Evolutionary conservation across 805 yeast species (phyloP).

Genomic region (Scheffersomyces lignosus): DNA sequence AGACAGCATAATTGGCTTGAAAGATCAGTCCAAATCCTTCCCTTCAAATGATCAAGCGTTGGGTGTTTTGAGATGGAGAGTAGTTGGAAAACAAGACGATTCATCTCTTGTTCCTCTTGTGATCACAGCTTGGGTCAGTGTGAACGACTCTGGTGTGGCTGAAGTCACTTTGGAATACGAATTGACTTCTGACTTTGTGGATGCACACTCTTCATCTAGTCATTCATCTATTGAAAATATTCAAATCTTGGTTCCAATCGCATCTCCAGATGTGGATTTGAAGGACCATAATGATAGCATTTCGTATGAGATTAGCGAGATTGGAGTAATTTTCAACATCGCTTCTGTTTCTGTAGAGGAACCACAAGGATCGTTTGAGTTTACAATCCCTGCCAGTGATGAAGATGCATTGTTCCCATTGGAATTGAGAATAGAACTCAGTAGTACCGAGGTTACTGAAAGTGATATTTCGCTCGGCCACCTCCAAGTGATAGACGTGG

Average conservation of each 20-base stretch:
- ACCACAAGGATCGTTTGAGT: slow-evolving; percentile 74
- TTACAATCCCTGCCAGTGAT: slow-evolving; percentile 67
- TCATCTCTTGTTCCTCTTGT: slow-evolving; percentile 53
- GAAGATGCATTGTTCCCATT: slow-evolving; percentile 92
- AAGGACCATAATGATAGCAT: slow-evolving; percentile 48
- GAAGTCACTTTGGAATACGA: slow-evolving; percentile 91
- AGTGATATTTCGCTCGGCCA: slow-evolving; percentile 56
- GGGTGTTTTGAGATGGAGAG: slow-evolving; percentile 93
- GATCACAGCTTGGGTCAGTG: slow-evolving; percentile 82
- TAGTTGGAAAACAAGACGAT: slow-evolving; percentile 61
- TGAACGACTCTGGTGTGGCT: slow-evolving; percentile 57
- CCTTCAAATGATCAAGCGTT: slow-evolving; percentile 89
- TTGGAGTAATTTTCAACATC: slow-evolving; percentile 68
- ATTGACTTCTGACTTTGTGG: slow-evolving; percentile 45
- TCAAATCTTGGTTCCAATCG: slow-evolving; percentile 62
- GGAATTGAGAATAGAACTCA: slow-evolving; percentile 60
- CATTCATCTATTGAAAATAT: slow-evolving; percentile 53
- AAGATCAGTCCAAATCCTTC: slow-evolving; percentile 77
- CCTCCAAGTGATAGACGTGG: slow-evolving; percentile 62
- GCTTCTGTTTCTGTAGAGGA: slow-evolving; percentile 52
- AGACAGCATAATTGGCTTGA: slow-evolving; percentile 62
- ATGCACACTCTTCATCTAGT: slow-evolving; percentile 17
- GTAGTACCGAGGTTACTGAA: slow-evolving; percentile 43
- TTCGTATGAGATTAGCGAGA: slow-evolving; percentile 58
- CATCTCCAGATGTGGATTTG: slow-evolving; percentile 54